Conservation (phyloP, 257 asterid species). For the Hygrophila difformis region DNA sequence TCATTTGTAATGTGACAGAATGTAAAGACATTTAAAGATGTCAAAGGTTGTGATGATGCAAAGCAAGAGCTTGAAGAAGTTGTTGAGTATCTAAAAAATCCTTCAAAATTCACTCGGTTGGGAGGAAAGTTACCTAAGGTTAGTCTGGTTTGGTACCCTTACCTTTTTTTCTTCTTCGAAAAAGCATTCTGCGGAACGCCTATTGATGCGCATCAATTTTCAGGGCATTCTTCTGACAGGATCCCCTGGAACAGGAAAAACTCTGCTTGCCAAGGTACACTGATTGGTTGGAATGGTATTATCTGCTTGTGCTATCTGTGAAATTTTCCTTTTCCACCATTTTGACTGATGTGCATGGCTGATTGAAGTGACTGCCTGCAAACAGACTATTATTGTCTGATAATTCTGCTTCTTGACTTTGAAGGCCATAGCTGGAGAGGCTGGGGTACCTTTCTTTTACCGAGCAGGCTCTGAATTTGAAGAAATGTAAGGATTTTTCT, state of each 20-base stretch:
- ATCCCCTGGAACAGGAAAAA: slow-evolving; percentile 98
- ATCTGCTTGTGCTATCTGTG: background rate
- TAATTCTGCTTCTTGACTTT: slow-evolving; percentile 22
- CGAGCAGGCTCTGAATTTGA: slow-evolving; percentile 96
- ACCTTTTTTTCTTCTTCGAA: slow-evolving; percentile 5
- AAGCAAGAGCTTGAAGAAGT: slow-evolving; percentile 99
- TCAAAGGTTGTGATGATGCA: slow-evolving; percentile 99
- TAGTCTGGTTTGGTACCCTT: slow-evolving; percentile 17
- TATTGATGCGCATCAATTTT: slow-evolving; percentile 16
- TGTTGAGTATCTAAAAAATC: slow-evolving; percentile 91
- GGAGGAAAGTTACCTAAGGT: slow-evolving; percentile 99
- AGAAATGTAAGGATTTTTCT: slow-evolving; percentile 98
- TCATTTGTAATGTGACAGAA: slow-evolving; percentile 46
- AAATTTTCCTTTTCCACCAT: slow-evolving; percentile 7
- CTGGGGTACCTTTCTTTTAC: slow-evolving; percentile 96
- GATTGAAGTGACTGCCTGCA: slow-evolving; percentile 1
- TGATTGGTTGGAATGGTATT: slow-evolving; percentile 1
- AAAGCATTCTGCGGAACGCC: slow-evolving; percentile 4
- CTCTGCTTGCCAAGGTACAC: slow-evolving; percentile 88
- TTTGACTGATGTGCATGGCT: slow-evolving; percentile 5
- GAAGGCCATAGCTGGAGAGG: slow-evolving; percentile 99
- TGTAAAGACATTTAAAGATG: slow-evolving; percentile 96
- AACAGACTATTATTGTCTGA: slow-evolving; percentile 5
- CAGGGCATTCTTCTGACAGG: slow-evolving; percentile 99
- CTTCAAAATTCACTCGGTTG: slow-evolving; percentile 82